These are phyloP conservation scores for Cryptosporidium ubiquitum DNA, from an alignment of 169 alveolate genomes.

Conservation along the genomic window DNA sequence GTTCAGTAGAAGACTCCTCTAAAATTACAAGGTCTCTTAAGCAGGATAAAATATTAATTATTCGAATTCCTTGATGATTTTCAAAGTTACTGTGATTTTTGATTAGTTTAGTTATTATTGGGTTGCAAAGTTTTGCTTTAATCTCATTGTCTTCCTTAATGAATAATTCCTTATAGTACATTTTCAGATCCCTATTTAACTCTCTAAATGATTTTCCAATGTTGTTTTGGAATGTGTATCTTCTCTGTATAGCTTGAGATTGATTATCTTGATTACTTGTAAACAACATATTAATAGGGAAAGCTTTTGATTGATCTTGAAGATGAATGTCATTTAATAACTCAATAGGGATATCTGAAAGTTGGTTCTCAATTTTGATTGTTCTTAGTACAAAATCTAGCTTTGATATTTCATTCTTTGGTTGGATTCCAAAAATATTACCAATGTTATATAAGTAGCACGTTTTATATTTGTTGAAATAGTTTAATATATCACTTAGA, in stretches of 20 bases:
- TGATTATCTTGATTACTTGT: not conserved
- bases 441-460: conserved; percentile 3
- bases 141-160: conserved; percentile 2
- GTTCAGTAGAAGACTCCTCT: conserved; percentile 43
- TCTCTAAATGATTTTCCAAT: not conserved
- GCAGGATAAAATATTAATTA: conserved; percentile 18
- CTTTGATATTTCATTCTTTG: not conserved
- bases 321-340: not conserved
- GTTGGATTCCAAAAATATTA: not conserved
- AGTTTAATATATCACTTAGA: not conserved
- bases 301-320: not conserved
- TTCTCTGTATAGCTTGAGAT: not conserved
- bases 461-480: not conserved
- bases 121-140: not conserved
- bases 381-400: not conserved
- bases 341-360: conserved; percentile 2
- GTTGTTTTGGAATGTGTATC: conserved; percentile 18
- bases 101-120: not conserved
- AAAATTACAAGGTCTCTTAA: conserved; percentile 30
- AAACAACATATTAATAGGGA: conserved; percentile 5
- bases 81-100: not conserved
- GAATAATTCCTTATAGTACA: conserved; percentile 14
- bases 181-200: not conserved
- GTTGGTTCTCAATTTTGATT: not conserved
- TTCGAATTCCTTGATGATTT: conserved; percentile 3